Base-by-base conservation (phyloP, 768 basidiomycete species). In the Rubroboletus satanas region DNA sequence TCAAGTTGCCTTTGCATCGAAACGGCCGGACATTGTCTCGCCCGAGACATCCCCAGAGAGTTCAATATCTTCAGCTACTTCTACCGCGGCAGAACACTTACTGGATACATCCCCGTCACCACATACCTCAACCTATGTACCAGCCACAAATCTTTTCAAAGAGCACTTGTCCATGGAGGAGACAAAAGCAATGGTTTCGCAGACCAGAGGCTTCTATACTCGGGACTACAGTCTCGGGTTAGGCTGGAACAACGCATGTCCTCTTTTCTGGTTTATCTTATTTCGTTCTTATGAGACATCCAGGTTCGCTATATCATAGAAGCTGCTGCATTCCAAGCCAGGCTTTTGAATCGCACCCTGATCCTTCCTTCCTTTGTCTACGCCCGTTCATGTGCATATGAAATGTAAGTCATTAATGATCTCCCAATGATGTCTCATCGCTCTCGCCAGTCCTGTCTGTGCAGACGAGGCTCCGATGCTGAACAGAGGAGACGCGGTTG, bases 251-350 rank as follows among this genome's bases (percentile, higher is more conserved):
- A 78, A 78, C 41, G 74, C 67, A 49, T 35, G 72, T 61, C 10
- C 12, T n/a, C 14, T 35, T 23, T 7, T 37, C 38, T 8, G 38
- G 21, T 50, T 15, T 15, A 10, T 38, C 31, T 46, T n/a, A 15
- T 21, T 45, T 39, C 31, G 9, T 28, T 38, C 50, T 62, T n/a
- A 60, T 7, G 1, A 12, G 2, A 14, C 14, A 55, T 32, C 15
- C 36, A 76, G 77, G 66, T 78, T 61, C 70, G 76, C 36, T 77
- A 79, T 51, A 78, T 78, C 58, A 69, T 78, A 54, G 77, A 78
- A 52, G 72, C 74, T 11, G 63, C 74, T 8, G 57, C 67, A 14
- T 58, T 75, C 5, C 76, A 78, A 56, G 74, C 76, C 17, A 58
- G 62, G 28, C 56, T 76, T 10, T 57, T 77, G 42, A 73, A 76